Percentiles rank a stretch among this genome's conserved stretches.
These are phyloP conservation scores for Flaveria bidentis DNA, from an alignment of 129 eudicot species.

Conservation along the genomic window DNA sequence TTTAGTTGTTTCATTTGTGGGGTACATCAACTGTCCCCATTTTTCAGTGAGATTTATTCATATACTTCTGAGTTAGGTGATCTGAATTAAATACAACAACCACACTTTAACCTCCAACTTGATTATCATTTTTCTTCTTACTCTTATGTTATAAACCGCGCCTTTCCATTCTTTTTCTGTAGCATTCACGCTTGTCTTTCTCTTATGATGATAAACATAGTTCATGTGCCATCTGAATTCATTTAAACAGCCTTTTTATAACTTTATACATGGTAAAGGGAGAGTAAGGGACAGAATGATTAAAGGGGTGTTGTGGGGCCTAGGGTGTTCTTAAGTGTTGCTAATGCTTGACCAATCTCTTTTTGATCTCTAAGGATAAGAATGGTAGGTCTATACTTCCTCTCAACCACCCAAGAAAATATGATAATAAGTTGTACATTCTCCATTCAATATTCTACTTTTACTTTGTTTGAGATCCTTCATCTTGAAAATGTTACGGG, in stretches of 20 bases:
- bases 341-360: conserved; percentile 33
- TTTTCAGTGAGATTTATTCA: conserved; percentile 19
- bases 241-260: neutral
- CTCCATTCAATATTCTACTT: conserved; percentile 22
- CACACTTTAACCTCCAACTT: neutral
- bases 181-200: no score
- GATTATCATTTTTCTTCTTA: neutral
- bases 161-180: no score
- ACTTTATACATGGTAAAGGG: conserved; percentile 27
- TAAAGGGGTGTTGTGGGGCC: conserved; percentile 35
- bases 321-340: conserved; percentile 17
- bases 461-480: neutral
- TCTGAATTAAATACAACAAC: neutral
- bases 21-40: conserved; percentile 34
- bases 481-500: conserved; percentile 7
- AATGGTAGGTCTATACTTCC: conserved; percentile 35
- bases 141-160: no score
- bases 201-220: no score
- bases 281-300: conserved; percentile 21
- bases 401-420: conserved; percentile 16
- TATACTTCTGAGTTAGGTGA: conserved; percentile 7
- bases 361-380: conserved; percentile 26
- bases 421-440: conserved; percentile 25
- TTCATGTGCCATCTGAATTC: no score
- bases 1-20: conserved; percentile 34